Base-by-base conservation (phyloP, 1,139 yeast species). In the Blastobotrys persicus region DNA sequence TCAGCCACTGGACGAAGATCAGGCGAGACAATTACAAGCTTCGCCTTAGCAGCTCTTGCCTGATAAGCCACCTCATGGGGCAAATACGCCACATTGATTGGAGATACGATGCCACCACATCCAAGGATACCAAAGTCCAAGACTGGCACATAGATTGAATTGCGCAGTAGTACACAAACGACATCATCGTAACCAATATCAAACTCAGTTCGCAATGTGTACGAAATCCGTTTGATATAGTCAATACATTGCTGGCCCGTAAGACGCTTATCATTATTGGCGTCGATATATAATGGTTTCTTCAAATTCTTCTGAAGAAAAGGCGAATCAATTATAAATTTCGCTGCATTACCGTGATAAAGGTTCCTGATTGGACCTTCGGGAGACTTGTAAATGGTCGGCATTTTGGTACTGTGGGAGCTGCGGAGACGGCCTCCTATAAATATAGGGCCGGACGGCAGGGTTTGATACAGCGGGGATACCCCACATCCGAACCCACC, bases 11-110 rank as follows among this genome's bases (percentile, higher is more conserved):
- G 13, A 5, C 32, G 9, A 6, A 46, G 38, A 26, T 46, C 39
- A 6, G 37, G 38, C 7, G 23, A 40, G 11, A 43, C 58, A 14
- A 71, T 52, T 9, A 68, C 43, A 3, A 68, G 38, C 51, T 58
- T 59, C 14, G 72, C 64, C 20, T 54, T 49, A 3, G 65, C 55
- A 34, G 59, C 59, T 32, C 52, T 50, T 37, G 70, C 51, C 55
- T 71, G 74, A 50, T 68, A 68, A 16, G 63, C 59, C n/a, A 70
- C 62, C 52, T 71, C 75, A 14, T 57, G 59, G 19, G 67, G 59
- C 17, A 56, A 52, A 54, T 69, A 71, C 42, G 64, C 59, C 20
- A 63, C 58, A 49, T 68, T 70, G 2, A 70, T 71, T 2, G 74
- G 73, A 2, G 70, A 58, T 16, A 70, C 56, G 7, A 64, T 49